These are phyloP conservation scores for Ceriops zippeliana DNA, from an alignment of 345 rosid genomes.

Conservation along the genomic window DNA sequence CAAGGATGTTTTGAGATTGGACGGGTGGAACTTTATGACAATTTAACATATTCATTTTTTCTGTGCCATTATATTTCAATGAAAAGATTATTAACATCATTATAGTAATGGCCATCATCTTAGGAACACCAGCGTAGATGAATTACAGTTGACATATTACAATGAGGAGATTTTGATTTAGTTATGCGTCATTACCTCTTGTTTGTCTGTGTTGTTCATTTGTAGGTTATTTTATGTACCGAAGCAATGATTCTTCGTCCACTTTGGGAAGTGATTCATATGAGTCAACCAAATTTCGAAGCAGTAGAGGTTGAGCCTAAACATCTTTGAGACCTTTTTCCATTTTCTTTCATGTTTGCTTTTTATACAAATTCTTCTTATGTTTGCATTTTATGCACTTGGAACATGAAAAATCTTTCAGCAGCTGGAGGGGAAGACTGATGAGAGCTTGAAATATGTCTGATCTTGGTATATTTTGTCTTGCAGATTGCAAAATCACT, in stretches of 20 bases:
- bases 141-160: not conserved
- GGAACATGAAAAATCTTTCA: too few relatives aligned
- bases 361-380: too few relatives aligned
- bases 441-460: too few relatives aligned
- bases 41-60: not conserved
- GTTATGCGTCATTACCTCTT: not conserved
- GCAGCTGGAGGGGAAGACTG: not conserved
- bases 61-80: not conserved
- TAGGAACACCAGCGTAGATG: too few relatives aligned
- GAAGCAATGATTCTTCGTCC: slow-evolving; percentile 64
- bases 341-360: not conserved
- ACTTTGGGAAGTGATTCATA: slow-evolving; percentile 76
- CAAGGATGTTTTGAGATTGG: not conserved
- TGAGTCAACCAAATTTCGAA: slow-evolving; percentile 58
- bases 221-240: slow-evolving; percentile 65
- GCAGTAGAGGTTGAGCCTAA: slow-evolving; percentile 45
- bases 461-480: not conserved
- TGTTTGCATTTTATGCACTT: too few relatives aligned
- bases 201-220: not conserved
- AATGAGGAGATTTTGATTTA: too few relatives aligned
- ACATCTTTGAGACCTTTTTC: not conserved
- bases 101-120: not conserved
- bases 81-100: not conserved
- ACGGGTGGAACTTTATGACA: not conserved
- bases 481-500: slow-evolving; percentile 56